phyloP scores from a whole-genome alignment of 1,284 basidiomycete species.

The Trichosporon ovoides region DNA sequence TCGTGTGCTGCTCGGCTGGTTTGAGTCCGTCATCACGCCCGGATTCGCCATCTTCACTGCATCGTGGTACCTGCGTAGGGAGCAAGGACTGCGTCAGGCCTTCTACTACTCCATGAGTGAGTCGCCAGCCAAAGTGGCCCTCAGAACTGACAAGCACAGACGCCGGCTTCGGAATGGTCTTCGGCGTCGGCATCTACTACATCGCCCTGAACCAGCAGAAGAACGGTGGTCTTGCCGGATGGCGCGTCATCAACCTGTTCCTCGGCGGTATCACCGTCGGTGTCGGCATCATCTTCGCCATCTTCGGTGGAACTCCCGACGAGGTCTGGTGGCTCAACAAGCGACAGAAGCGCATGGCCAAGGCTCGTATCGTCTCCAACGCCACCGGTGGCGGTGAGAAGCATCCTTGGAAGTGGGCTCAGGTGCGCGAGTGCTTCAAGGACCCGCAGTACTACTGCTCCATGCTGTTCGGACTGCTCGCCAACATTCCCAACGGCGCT shows the following conservation, averaged over 20 bases:
- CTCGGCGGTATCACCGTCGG: conserved; percentile 30
- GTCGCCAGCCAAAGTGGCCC: not conserved
- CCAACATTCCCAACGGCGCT: conserved; percentile 29
- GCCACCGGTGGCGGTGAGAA: conserved; percentile 20
- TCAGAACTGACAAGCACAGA: conserved; percentile 9
- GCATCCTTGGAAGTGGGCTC: conserved; percentile 24
- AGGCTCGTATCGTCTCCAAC: conserved; percentile 24
- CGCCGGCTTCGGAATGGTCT: conserved; percentile 28
- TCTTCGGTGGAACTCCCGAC: conserved; percentile 29
- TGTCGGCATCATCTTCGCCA: conserved; percentile 24
- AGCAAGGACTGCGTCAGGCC: conserved; percentile 17
- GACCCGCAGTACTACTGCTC: conserved; percentile 28
- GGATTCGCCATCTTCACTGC: conserved; percentile 24
- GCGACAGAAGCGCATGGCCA: conserved; percentile 30
- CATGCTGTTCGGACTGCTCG: conserved; percentile 20
- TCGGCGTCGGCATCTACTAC: conserved; percentile 24
- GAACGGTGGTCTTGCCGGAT: conserved; percentile 25
- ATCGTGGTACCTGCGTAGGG: conserved; percentile 16
- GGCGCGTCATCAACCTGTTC: conserved; percentile 37
- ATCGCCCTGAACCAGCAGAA: conserved; percentile 22
- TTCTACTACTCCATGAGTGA: conserved; percentile 30
- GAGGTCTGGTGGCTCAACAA: conserved; percentile 30
- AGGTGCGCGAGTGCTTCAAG: conserved; percentile 22
- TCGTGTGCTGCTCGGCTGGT: conserved; percentile 27
- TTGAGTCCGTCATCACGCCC: conserved; percentile 31